These are phyloP conservation scores for Silene coronaria DNA, from an alignment of 179 eudicot species.

Conservation along the genomic window DNA sequence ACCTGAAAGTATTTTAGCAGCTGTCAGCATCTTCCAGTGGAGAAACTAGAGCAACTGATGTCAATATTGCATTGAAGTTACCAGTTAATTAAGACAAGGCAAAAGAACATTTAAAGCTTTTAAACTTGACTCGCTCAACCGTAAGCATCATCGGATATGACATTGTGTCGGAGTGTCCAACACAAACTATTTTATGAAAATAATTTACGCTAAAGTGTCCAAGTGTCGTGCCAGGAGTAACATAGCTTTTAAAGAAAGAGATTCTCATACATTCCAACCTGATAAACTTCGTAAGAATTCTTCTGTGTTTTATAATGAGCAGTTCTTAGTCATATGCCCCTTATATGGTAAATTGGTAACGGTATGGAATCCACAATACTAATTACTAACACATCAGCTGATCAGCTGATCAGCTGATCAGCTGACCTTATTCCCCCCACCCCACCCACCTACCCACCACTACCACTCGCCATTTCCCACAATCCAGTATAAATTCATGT, in stretches of 20 bases:
- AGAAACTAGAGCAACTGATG: neutral
- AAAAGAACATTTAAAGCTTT: neutral
- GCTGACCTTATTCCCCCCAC: neutral
- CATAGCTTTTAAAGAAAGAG: too few species aligned
- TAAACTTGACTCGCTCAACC: too few species aligned
- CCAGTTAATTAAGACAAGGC: neutral
- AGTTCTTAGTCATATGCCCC: neutral
- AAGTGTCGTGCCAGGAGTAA: too few species aligned
- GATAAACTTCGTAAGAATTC: neutral
- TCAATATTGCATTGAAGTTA: neutral
- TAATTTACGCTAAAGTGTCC: too few species aligned
- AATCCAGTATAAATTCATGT: neutral
- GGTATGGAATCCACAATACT: too few species aligned
- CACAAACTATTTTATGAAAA: too few species aligned
- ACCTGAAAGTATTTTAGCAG: slow-evolving; percentile 50
- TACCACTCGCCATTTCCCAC: neutral
- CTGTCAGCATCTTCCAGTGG: neutral
- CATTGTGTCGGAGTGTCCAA: too few species aligned
- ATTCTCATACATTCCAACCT: neutral
- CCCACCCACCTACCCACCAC: too few species aligned
- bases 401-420: too few species aligned
- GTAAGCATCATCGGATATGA: too few species aligned
- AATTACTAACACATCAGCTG: too few species aligned
- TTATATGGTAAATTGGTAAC: neutral
- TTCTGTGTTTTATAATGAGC: neutral